Percentiles rank a stretch among this genome's conserved stretches.
Evolutionary conservation across 73 alveolate species (phyloP).

Genomic region (Durusdinium trenchii): DNA sequence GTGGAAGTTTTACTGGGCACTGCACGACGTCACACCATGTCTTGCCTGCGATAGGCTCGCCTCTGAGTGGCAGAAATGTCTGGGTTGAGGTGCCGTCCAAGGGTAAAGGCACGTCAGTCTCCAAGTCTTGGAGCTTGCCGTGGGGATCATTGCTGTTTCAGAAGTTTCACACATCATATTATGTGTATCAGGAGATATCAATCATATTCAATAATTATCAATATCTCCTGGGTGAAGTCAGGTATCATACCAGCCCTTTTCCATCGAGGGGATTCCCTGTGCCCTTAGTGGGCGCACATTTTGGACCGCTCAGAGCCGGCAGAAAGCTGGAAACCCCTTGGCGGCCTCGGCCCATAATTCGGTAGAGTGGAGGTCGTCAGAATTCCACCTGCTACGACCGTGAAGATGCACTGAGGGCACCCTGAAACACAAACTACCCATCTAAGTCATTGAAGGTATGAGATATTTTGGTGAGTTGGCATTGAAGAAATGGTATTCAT

Average conservation of each 20-base stretch:
- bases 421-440: not conserved
- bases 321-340: not conserved
- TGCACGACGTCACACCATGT: not conserved
- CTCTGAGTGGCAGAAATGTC: not conserved
- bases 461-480: not conserved
- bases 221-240: not conserved
- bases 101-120: not conserved
- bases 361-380: constrained; percentile 70
- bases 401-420: constrained; percentile 54
- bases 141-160: not conserved
- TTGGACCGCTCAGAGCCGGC: constrained; percentile 14
- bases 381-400: constrained; percentile 56
- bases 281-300: constrained; percentile 69
- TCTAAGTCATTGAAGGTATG: too few species aligned
- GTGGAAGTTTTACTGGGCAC: not conserved
- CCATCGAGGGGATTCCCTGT: not conserved
- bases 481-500: too few species aligned
- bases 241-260: not conserved
- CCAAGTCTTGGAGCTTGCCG: constrained; percentile 56
- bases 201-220: too few species aligned
- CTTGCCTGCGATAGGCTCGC: not conserved
- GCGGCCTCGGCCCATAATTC: constrained; percentile 48
- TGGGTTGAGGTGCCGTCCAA: not conserved
- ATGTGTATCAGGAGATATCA: not conserved
- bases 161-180: not conserved